phyloP scores from a whole-genome alignment of 257 asterid species.

The Ophiorrhiza pumila region DNA sequence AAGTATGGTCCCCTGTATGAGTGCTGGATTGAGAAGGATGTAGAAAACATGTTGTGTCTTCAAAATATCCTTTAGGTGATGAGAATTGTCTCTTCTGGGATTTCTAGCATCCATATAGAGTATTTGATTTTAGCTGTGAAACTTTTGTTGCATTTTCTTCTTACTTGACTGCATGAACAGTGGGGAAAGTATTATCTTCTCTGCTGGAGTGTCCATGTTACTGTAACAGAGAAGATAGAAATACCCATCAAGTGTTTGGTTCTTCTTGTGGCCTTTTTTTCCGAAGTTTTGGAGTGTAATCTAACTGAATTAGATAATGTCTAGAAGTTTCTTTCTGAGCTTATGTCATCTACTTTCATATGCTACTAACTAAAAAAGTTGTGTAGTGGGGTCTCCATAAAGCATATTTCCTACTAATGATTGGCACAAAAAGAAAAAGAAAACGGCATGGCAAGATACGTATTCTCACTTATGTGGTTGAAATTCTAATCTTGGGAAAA shows the following conservation, averaged over 20 bases:
- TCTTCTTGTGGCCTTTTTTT: too few relatives aligned
- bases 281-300: background rate
- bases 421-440: background rate
- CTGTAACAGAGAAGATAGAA: background rate
- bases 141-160: background rate
- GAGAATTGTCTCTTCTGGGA: background rate
- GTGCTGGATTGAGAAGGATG: background rate
- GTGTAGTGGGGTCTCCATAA: background rate
- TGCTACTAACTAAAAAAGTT: background rate
- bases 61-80: too few relatives aligned
- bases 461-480: background rate
- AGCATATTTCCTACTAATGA: background rate
- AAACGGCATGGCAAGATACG: background rate
- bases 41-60: too few relatives aligned
- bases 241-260: background rate
- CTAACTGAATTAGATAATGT: background rate
- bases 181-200: background rate
- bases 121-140: too few relatives aligned
- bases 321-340: background rate
- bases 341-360: background rate
- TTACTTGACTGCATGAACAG: too few relatives aligned
- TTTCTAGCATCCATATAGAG: too few relatives aligned
- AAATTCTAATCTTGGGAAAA: background rate
- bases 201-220: background rate
- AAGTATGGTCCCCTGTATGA: background rate